Base-by-base conservation (phyloP, 768 basidiomycete species). In the Hygrocybe punicea region DNA sequence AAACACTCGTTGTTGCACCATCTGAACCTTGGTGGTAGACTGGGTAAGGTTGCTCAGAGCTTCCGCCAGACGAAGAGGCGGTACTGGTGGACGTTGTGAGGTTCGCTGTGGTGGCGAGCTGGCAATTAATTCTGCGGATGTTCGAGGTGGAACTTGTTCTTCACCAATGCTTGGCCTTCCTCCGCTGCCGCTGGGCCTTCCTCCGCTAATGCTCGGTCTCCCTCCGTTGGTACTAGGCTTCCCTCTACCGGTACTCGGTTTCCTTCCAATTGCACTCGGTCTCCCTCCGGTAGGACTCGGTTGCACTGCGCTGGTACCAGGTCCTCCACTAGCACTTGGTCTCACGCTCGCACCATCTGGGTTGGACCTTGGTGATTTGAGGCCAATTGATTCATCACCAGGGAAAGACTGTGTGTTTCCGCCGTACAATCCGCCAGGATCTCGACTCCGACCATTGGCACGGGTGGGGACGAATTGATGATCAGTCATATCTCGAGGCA, bases 1-100 rank as follows among this genome's bases (percentile, higher is more conserved):
- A 66, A 92, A 94, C 8, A 95, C 72, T 11, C 89, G 80, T 65
- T 88, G 88, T 62, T 88, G 87, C 17, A 74, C 73, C 11, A 78
- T 69, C 25, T 68, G 62, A 17, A 39, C 71, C 64, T 64, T 72
- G 52, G 60, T 36, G 21, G 35, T 37, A 44, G 54, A 58, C 40
- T 65, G 55, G 37, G 63, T 69, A 19, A 76, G 70, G 34, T 49
- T 57, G 6, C 73, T 70, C 57, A 75, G 60, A 49, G 70, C 61
- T 16, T 76, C 71, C 47, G 66, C 60, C 25, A 62, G 60, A 14
- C 77, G 73, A 13, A 74, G 62, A 14, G 74, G 75, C 25, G 78
- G 75, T 1, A 78, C 59, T 10, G 76, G 73, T 2, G 70, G 76
- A 40, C 70, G 68, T 21, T 59, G 67, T 21, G 59, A 53, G 46